Evolutionary conservation across 108 stramenopile species (phyloP).

Genomic region (Cyclotella distinguenda): DNA sequence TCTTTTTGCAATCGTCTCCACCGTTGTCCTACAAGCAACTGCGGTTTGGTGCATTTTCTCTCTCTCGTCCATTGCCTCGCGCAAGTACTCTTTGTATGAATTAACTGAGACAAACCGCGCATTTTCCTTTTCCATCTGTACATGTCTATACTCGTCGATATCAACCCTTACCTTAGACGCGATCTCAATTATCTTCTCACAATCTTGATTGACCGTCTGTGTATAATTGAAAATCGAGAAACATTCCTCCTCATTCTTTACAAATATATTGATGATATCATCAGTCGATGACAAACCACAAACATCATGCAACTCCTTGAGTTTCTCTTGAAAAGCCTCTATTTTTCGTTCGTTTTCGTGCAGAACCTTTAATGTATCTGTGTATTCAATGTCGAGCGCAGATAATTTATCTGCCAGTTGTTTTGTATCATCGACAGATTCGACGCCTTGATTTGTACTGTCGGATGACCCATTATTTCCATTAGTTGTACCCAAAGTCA

Average conservation of each 20-base stretch:
- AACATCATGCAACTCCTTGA: constrained; percentile 42
- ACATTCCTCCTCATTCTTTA: constrained; percentile 65
- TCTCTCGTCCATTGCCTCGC: constrained; percentile 45
- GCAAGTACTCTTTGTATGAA: constrained; percentile 41
- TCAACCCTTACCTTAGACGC: constrained; percentile 42
- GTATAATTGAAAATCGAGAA: constrained; percentile 77
- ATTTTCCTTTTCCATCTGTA: constrained; percentile 54
- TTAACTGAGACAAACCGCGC: constrained; percentile 48
- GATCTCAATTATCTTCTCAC: constrained; percentile 53
- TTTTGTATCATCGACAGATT: constrained; percentile 31
- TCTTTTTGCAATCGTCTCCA: constrained; percentile 62
- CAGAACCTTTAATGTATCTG: constrained; percentile 13
- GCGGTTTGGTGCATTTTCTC: constrained; percentile 43
- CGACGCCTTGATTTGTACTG: not conserved
- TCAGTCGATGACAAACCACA: constrained; percentile 36
- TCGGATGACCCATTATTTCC: not conserved
- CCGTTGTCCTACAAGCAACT: constrained; percentile 49
- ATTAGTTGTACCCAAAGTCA: constrained; percentile 20
- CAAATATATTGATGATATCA: constrained; percentile 36
- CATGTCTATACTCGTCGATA: constrained; percentile 49
- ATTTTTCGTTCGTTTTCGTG: constrained; percentile 36
- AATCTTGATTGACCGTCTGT: constrained; percentile 71
- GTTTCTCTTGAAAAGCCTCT: constrained; percentile 23
- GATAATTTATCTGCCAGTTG: constrained; percentile 33
- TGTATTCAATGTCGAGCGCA: constrained; percentile 40